Evolutionary conservation across 495 filamentous ascomycete genomes (phyloP), one percentile per base, ranked within the genome.

Genomic region (Hypoxylon crocopeplum): DNA sequence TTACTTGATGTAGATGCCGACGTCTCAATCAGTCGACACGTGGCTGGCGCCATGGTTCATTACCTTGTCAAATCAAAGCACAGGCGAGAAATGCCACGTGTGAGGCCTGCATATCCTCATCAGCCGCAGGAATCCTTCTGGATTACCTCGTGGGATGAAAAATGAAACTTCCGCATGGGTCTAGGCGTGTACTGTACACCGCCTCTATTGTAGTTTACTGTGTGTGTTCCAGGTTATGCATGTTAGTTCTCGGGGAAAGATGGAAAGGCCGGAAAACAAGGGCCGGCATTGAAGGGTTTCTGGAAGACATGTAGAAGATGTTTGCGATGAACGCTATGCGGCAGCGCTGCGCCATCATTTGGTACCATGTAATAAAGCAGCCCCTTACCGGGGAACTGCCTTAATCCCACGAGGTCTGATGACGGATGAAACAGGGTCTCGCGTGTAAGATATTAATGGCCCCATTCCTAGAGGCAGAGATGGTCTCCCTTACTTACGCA

Each of bases 31-130:
- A 32, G 34, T 29, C 61, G 17, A 59, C 61, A 64, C 61, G 61
- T 64, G 61, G 61, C 38, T 27, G 19, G 25, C 42, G 40, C 54
- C 55, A 55, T 56, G 59, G 59, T 54, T 51, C 21, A 5, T 45
- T n/a, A 36, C 55, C 55, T 33, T 25, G 55, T 55, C 48, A 56
- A 55, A 50, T 56, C 13, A 55, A 51, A 64, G 55, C 61, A 64
- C 61, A 34, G 61, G 59, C 55, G 45, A 40, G 7, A 3, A 13
- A 53, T 40, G 49, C 61, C 61, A 64, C 61, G 61, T 64, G 61
- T 56, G 61, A 59, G 21, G 61, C 61, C 55, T 64, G 60, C 48
- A 64, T 13, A 20, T 53, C 30, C 30, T 54, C 27, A 48, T 59
- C 45, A 64, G 50, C 50, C 61, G 50, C 49, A 51, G 50, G 37